phyloP scores from a whole-genome alignment of 2,329 filamentous ascomycete genomes.

The Clonostachys rhizophaga region DNA sequence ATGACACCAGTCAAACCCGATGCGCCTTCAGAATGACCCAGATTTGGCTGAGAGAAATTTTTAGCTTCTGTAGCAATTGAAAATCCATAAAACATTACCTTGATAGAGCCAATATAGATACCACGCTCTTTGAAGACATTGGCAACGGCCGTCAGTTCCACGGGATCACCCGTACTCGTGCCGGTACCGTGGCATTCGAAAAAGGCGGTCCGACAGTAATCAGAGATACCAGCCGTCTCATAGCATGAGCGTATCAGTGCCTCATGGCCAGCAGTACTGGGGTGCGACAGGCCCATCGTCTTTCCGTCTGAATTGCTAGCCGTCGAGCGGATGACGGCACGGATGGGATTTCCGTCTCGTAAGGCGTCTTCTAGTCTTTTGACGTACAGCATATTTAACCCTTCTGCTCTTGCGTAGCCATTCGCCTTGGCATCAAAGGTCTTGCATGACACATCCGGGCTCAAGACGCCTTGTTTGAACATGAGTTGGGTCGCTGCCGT shows the following conservation, averaged over 20 bases:
- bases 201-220: conserved; percentile 14
- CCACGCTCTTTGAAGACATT: too few relatives aligned
- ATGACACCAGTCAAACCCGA: conserved; percentile 20
- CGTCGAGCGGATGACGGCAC: conserved; percentile 24
- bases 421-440: conserved; percentile 32
- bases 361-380: conserved; percentile 38
- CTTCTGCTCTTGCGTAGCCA: conserved; percentile 43
- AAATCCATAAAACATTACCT: too few relatives aligned
- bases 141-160: too few relatives aligned
- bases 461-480: conserved; percentile 13
- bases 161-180: background rate
- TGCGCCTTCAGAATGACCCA: conserved; percentile 26
- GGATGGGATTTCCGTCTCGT: conserved; percentile 30
- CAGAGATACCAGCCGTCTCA: conserved; percentile 10
- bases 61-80: too few relatives aligned
- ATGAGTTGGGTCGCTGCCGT: too few relatives aligned
- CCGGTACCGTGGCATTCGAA: conserved; percentile 40
- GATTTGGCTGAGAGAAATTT: too few relatives aligned
- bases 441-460: conserved; percentile 14
- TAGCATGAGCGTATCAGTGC: conserved; percentile 31
- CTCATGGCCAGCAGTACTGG: conserved; percentile 26
- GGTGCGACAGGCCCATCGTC: conserved; percentile 30
- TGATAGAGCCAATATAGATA: too few relatives aligned
- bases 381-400: conserved; percentile 28
- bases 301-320: conserved; percentile 30